Evolutionary conservation across 2,329 filamentous ascomycete species (phyloP), one percentile per base, ranked within the genome.

Genomic region (Colletotrichum euphorbiae): DNA sequence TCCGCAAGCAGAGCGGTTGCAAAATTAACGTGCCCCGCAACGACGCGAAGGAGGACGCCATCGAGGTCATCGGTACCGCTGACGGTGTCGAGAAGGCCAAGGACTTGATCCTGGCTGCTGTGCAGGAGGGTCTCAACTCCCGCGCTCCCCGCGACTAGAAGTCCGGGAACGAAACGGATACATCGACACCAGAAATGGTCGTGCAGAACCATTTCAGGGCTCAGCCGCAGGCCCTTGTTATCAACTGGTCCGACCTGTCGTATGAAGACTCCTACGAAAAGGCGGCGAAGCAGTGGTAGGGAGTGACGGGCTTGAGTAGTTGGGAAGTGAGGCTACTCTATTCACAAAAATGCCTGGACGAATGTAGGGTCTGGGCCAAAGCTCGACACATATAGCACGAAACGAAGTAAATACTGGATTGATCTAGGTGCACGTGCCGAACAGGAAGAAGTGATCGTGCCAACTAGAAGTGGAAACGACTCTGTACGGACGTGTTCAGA

Each of bases 1-100:
- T 99, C 77, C 90, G 96, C 73, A 93, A 93, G 82, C 90, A 96
- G 83, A 98, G 94, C 58, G 93, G 92, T 62, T 98, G 94, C 81
- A 94, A 92, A 81, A 97, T 99, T 77, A 94, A 94, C 72, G 95
- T 99, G 45, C 96, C 96, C 21, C 90, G 93, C 72, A 91, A 93
- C 75, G 92, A 97, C 79, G 83, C 83, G 51, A 83, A 82, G 71
- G 85, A 87, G 55, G 94, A 98, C 79, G 93, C 95, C 4, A 98
- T 99, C 77, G 93, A 97, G 82, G 92, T 99, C 74, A 85, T 91
- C 40, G 96, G 96, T 43, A 87, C 86, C 62, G 88, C 87, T 75
- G 91, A 93, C 15, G 93, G 93, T 12, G 89, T 97, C 42, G 93
- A 98, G 80, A 87, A 92, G 78, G 96, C 96, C 56, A 94, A 91